A percentile compares a stretch with the other conserved stretches of the same genome.
These are phyloP conservation scores for Veloboletus limbatus DNA, from an alignment of 1,284 basidiomycete genomes.

Conservation along the genomic window DNA sequence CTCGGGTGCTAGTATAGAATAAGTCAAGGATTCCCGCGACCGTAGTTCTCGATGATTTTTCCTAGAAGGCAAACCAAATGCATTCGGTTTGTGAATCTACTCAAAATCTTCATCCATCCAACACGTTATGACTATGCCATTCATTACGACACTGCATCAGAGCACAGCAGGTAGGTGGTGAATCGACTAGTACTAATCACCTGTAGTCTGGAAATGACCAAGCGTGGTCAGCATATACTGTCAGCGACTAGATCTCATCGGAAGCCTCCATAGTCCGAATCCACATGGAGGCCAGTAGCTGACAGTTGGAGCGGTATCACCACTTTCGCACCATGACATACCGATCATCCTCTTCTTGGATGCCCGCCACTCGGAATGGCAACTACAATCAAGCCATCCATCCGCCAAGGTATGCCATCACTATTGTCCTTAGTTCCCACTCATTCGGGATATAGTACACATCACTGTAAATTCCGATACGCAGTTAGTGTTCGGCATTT, in stretches of 20 bases:
- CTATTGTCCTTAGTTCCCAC: slow-evolving; percentile 18
- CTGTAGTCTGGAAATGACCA: background rate
- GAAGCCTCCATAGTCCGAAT: slow-evolving; percentile 5
- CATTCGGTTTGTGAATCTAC: slow-evolving; percentile 2
- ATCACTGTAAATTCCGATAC: background rate
- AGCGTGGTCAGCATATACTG: background rate
- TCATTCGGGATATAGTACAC: slow-evolving; percentile 11
- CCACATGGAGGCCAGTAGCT: slow-evolving; percentile 5
- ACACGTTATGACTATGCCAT: background rate
- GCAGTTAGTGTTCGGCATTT: slow-evolving; percentile 9
- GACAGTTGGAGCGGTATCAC: slow-evolving; percentile 3
- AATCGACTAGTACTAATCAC: background rate
- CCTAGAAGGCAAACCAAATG: background rate
- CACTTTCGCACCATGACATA: slow-evolving; percentile 8
- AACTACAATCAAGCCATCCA: slow-evolving; percentile 11
- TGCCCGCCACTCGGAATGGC: slow-evolving; percentile 10
- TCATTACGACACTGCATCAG: background rate
- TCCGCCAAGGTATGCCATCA: slow-evolving; percentile 20
- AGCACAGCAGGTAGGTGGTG: slow-evolving; percentile 3
- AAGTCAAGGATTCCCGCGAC: background rate
- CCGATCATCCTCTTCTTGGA: slow-evolving; percentile 1
- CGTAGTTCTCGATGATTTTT: background rate
- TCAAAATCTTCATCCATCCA: background rate
- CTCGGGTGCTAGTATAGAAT: background rate
- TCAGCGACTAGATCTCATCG: slow-evolving; percentile 2